Conservation (phyloP, 176 grass and related monocot species). For the Ensete glaucum region DNA sequence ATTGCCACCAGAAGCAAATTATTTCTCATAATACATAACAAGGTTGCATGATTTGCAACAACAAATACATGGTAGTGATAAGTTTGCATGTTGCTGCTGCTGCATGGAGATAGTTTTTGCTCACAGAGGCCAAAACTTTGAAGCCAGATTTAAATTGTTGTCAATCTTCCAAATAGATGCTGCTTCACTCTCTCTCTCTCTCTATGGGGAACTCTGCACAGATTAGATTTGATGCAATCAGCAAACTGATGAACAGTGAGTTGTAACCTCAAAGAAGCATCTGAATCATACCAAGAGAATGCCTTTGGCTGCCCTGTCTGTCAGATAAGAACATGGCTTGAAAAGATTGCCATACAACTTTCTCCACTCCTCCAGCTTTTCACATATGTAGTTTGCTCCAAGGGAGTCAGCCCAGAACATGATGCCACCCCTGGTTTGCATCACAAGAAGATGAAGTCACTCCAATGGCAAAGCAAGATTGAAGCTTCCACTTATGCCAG, state of each 20-base stretch:
- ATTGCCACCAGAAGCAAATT: no score
- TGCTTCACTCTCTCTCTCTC: no score
- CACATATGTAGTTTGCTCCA: slow-evolving; percentile 59
- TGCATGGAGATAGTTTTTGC: no score
- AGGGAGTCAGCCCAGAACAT: slow-evolving; percentile 80
- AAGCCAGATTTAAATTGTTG: no score
- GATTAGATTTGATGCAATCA: no score
- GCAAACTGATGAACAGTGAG: neutral
- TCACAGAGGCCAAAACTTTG: no score
- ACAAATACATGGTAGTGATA: no score
- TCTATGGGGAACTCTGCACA: no score
- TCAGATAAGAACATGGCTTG: slow-evolving; percentile 67
- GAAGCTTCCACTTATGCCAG: neutral
- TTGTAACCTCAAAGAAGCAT: neutral
- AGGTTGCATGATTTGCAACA: no score
- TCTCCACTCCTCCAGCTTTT: slow-evolving; percentile 64
- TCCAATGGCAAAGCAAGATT: neutral
- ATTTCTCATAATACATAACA: no score
- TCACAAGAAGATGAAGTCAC: neutral
- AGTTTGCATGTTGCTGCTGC: no score
- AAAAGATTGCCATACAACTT: slow-evolving; percentile 65
- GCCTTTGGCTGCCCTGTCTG: slow-evolving; percentile 66
- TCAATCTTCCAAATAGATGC: no score
- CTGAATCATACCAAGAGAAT: slow-evolving; percentile 54
- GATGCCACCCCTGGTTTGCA: slow-evolving; percentile 53